These are phyloP conservation scores for Linanthus parryae DNA, from an alignment of 148 eudicot genomes.

Conservation along the genomic window DNA sequence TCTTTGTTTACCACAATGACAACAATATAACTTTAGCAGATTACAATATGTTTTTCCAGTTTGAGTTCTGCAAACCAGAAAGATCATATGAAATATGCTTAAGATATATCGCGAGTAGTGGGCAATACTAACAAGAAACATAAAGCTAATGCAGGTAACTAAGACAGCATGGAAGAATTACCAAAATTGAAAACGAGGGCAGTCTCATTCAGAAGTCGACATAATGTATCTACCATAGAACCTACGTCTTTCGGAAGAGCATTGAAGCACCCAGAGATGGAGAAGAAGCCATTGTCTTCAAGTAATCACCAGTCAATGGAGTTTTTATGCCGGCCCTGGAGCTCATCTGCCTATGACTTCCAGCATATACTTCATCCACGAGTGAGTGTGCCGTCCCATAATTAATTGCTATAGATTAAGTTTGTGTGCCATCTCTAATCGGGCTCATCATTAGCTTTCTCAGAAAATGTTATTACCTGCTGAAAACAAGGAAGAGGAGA, in stretches of 20 bases:
- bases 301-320: conserved; percentile 21
- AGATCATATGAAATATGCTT: too few relatives aligned
- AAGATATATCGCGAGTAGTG: too few relatives aligned
- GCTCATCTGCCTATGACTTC: conserved; percentile 28
- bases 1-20: too few relatives aligned
- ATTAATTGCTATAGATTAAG: not conserved
- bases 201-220: conserved; percentile 6
- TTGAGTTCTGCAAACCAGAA: too few relatives aligned
- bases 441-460: not conserved
- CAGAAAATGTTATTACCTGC: conserved; percentile 4
- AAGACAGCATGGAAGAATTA: conserved; percentile 2
- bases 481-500: conserved; percentile 8
- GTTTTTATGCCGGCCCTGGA: conserved; percentile 30
- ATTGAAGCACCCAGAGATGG: conserved; percentile 3
- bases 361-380: conserved; percentile 18
- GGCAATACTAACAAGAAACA: too few relatives aligned
- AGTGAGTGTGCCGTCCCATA: conserved; percentile 14
- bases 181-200: conserved; percentile 7
- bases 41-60: too few relatives aligned
- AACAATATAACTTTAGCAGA: too few relatives aligned
- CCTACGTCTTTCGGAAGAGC: not conserved
- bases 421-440: not conserved
- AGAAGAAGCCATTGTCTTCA: conserved; percentile 6
- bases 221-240: not conserved
- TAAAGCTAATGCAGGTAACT: not conserved